Evolutionary conservation across 2,329 filamentous ascomycete species (phyloP).

Genomic region (Penicillium sp.): DNA sequence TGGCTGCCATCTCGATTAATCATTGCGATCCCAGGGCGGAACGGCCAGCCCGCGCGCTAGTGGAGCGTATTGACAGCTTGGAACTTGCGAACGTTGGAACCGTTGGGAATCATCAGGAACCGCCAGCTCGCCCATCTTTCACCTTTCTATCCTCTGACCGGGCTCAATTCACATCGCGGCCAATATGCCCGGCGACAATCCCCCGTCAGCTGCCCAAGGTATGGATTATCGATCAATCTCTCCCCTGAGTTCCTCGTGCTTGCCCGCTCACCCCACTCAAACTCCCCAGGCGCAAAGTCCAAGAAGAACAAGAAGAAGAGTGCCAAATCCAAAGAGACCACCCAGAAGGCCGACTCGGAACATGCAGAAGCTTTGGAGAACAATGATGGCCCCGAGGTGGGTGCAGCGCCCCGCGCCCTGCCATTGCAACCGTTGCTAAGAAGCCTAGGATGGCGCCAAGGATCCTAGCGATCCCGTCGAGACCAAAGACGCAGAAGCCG

Average conservation of each 20-base stretch:
- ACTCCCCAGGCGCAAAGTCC: conserved; percentile 48
- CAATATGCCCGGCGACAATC: conserved; percentile 28
- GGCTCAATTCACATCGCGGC: conserved; percentile 4
- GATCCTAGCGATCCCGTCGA: conserved; percentile 15
- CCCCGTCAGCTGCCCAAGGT: conserved; percentile 29
- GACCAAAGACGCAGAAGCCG: conserved; percentile 30
- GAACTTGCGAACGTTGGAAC: conserved; percentile 9
- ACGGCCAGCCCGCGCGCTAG: conserved; percentile 33
- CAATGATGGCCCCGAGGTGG: conserved; percentile 32
- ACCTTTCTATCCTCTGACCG: conserved; percentile 3
- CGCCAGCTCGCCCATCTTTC: conserved; percentile 10
- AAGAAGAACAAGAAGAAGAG: conserved; percentile 62
- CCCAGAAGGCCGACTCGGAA: conserved; percentile 30
- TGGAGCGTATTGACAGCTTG: conserved; percentile 38
- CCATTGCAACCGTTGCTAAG: conserved; percentile 22
- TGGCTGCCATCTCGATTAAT: conserved; percentile 38
- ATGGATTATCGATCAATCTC: conserved; percentile 4
- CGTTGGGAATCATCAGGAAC: background rate
- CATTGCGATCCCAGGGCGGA: conserved; percentile 17
- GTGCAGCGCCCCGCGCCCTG: conserved; percentile 3
- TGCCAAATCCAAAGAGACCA: conserved; percentile 46
- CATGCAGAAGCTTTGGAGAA: conserved; percentile 20
- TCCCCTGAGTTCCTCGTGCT: conserved; percentile 4
- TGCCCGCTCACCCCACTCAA: conserved; percentile 18
- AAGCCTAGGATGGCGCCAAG: conserved; percentile 21